A percentile compares a stretch with the other conserved stretches of the same genome.
Evolutionary conservation across 306 rosid genomes (phyloP).

Genomic region (Arachis stenosperma): DNA sequence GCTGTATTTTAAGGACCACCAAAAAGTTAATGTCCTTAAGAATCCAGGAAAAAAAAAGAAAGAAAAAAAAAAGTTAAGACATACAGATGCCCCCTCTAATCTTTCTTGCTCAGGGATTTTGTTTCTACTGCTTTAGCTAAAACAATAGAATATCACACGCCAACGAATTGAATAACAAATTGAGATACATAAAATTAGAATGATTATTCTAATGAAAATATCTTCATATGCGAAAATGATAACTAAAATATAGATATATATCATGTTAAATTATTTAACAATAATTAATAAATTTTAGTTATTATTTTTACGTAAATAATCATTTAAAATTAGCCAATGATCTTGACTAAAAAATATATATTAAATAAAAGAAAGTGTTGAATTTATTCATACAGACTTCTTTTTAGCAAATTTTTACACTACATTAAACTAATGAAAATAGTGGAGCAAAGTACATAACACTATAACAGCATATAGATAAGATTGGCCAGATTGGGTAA

Average conservation of each 20-base stretch:
- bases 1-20: constrained; percentile 38
- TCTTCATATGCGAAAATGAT: too few relatives aligned
- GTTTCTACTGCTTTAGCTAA: neutral
- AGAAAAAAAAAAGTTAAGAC: too few relatives aligned
- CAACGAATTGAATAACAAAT: neutral
- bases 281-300: too few relatives aligned
- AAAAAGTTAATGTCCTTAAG: constrained; percentile 21
- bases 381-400: neutral
- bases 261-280: too few relatives aligned
- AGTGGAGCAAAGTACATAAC: too few relatives aligned
- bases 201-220: too few relatives aligned
- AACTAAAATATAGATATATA: too few relatives aligned
- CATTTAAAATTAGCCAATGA: neutral
- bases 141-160: neutral
- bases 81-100: constrained; percentile 33
- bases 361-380: neutral
- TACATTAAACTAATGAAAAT: too few relatives aligned
- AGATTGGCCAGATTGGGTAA: too few relatives aligned
- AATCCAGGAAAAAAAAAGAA: constrained; percentile 9
- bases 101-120: neutral
- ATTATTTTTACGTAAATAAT: too few relatives aligned
- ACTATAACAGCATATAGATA: too few relatives aligned
- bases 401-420: too few relatives aligned
- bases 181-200: neutral
- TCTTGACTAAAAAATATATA: neutral